phyloP scores from a whole-genome alignment of 768 basidiomycete species.

The Melanogaster broomeanus region DNA sequence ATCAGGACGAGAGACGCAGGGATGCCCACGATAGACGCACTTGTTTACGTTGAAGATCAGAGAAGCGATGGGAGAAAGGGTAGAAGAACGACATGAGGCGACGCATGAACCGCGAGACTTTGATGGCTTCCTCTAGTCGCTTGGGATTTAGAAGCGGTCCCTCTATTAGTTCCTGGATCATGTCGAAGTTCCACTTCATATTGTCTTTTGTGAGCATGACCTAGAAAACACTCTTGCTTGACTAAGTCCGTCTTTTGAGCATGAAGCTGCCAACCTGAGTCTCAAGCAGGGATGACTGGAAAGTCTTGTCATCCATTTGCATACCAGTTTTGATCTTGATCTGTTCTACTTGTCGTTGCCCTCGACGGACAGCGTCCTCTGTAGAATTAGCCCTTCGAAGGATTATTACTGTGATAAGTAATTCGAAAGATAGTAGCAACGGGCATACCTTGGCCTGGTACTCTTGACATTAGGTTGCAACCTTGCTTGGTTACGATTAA shows the following conservation, averaged over 20 bases:
- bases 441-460: slow-evolving; percentile 62
- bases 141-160: slow-evolving; percentile 91
- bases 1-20: neutral
- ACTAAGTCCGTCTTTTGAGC: neutral
- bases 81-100: slow-evolving; percentile 92
- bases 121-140: slow-evolving; percentile 92
- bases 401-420: neutral
- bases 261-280: slow-evolving; percentile 61
- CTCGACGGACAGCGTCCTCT: slow-evolving; percentile 84
- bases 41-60: slow-evolving; percentile 72
- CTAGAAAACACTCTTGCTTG: slow-evolving; percentile 37
- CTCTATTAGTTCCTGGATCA: slow-evolving; percentile 84
- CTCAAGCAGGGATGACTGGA: slow-evolving; percentile 82
- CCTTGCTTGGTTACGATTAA: slow-evolving; percentile 85
- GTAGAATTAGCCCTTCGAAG: slow-evolving; percentile 67
- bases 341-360: slow-evolving; percentile 89
- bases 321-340: slow-evolving; percentile 86
- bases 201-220: slow-evolving; percentile 88
- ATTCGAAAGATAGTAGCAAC: neutral
- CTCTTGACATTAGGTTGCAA: slow-evolving; percentile 61
- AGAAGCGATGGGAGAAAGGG: slow-evolving; percentile 86
- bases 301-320: slow-evolving; percentile 94
- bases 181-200: slow-evolving; percentile 90
- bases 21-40: slow-evolving; percentile 34
- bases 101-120: slow-evolving; percentile 85